Evolutionary conservation across 140 eudicot genomes (phyloP).

Genomic region (Eryngium alpinum): DNA sequence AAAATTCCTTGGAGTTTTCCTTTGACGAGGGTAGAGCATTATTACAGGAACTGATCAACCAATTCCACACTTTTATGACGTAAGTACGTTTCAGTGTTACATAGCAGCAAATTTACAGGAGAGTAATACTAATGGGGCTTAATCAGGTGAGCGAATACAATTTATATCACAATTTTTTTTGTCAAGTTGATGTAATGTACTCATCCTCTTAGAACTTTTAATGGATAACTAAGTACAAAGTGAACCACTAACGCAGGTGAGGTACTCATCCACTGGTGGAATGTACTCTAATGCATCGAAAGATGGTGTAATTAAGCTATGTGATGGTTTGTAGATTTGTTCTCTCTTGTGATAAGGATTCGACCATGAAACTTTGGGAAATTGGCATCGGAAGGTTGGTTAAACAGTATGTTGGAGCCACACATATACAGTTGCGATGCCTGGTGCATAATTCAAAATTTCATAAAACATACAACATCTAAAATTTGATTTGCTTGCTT

Average conservation of each 20-base stretch:
- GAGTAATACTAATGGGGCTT: conserved; percentile 54
- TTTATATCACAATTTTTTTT: background rate
- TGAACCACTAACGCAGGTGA: conserved; percentile 41
- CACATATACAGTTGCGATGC: conserved; percentile 62
- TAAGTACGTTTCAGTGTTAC: conserved; percentile 79
- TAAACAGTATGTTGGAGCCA: conserved; percentile 80
- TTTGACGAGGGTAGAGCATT: conserved; percentile 4
- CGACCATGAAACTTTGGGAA: conserved; percentile 83
- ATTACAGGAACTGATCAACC: conserved; percentile 85
- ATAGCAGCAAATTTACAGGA: conserved; percentile 66
- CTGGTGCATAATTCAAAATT: conserved; percentile 39
- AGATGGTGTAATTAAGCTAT: conserved; percentile 76
- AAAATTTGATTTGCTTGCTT: no score
- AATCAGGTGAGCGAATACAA: conserved; percentile 48
- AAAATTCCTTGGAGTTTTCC: background rate
- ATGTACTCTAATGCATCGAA: conserved; percentile 91
- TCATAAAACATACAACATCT: no score
- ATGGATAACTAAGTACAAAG: background rate
- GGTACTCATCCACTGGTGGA: conserved; percentile 85
- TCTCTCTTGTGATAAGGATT: conserved; percentile 78
- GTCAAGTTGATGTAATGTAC: background rate
- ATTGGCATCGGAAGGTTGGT: conserved; percentile 81
- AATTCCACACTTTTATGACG: conserved; percentile 76
- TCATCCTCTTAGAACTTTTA: background rate
- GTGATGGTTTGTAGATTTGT: conserved; percentile 72